These are phyloP conservation scores for Nitzschia palea DNA, from an alignment of 108 stramenopile species.

Conservation along the genomic window DNA sequence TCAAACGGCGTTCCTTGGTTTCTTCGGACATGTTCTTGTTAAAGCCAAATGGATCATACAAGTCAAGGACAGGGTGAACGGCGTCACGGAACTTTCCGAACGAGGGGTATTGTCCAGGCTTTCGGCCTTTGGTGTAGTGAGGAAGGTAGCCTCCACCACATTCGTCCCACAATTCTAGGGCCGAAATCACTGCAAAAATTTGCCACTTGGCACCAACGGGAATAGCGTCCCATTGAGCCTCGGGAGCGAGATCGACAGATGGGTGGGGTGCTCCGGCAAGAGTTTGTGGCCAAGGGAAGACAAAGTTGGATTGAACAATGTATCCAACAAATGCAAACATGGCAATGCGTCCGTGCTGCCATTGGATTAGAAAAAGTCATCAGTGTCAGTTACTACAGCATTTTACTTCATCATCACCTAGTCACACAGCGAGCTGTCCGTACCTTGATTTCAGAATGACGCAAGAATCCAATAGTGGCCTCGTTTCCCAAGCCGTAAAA, in stretches of 20 bases:
- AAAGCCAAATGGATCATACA: constrained; percentile 63
- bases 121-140: constrained; percentile 66
- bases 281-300: constrained; percentile 66
- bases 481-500: constrained; percentile 65
- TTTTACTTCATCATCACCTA: neutral
- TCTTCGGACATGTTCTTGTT: constrained; percentile 61
- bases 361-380: neutral
- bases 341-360: constrained; percentile 64
- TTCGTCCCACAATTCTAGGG: constrained; percentile 69
- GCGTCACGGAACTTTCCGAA: constrained; percentile 49
- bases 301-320: constrained; percentile 56
- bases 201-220: constrained; percentile 70
- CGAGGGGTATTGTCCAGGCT: constrained; percentile 61
- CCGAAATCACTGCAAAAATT: constrained; percentile 55
- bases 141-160: constrained; percentile 49
- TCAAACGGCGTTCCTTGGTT: constrained; percentile 50
- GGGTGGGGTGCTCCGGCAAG: constrained; percentile 58
- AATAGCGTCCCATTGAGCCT: constrained; percentile 64
- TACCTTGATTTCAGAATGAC: constrained; percentile 79
- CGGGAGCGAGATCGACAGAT: constrained; percentile 46
- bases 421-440: neutral
- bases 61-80: constrained; percentile 57
- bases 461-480: constrained; percentile 65
- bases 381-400: too few species aligned
- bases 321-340: constrained; percentile 74